Evolutionary conservation across 495 filamentous ascomycete species (phyloP), one percentile per base, ranked within the genome.

Genomic region (Trichoderma virens): DNA sequence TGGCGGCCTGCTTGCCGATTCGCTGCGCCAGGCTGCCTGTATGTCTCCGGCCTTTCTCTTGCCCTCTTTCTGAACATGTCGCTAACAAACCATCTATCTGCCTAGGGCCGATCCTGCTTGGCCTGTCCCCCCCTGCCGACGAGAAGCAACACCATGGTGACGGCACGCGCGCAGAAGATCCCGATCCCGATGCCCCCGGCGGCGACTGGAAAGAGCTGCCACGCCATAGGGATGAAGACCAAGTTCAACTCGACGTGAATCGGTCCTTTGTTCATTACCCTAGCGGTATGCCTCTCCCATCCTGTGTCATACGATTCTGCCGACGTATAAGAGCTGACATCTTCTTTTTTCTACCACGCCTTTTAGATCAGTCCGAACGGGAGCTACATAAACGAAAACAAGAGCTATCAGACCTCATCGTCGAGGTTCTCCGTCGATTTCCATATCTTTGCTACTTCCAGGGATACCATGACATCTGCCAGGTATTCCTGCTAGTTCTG

Each of bases 181-280:
- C 67, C 23, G 65, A 64, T 27, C 64, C 69, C 56, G 64, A 67
- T 27, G 43, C 66, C 13, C 18, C 63, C n/a, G 65, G 71, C 54
- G 65, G 67, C 66, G 72, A 62, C 68, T 89, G 86, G 85, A 71
- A 72, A 54, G 66, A 78, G 47, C 76, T 93, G 32, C 82, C 86
- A 30, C 80, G 67, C 5, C 92, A 97, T 74, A 77, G 76, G n/a
- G 91, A 96, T 67, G 92, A 97, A 70, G 85, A 88, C 64, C 92
- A 97, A 74, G 90, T 98, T 20, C 81, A 88, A 70, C 80, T 97
- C 32, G 94, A 98, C 72, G 95, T 98, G 61, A 83, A 98, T 73
- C 82, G 94, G 62, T 90, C 93, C n/a, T 98, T 98, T 74, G 88
- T 97, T 60, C 97, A 97, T 77, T 98, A 98, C 74, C 94, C 94